These are phyloP conservation scores for Curvularia sp. DNA, from an alignment of 2,329 filamentous ascomycete genomes.

Conservation along the genomic window DNA sequence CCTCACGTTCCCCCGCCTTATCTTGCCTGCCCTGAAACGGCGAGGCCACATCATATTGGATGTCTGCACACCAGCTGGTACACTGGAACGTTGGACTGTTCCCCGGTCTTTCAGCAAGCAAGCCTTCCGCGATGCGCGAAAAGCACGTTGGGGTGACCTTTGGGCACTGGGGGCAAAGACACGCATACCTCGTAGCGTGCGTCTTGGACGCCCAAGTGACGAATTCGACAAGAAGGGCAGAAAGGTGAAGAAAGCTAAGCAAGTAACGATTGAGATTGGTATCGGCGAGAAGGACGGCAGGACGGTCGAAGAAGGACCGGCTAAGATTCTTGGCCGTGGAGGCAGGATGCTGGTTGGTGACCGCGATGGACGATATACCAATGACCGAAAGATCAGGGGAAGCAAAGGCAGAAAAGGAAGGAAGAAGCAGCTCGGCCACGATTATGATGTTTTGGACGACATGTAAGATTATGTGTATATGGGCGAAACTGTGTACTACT, in stretches of 20 bases:
- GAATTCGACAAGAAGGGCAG: conserved; percentile 51
- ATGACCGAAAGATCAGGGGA: conserved; percentile 48
- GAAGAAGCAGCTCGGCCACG: conserved; percentile 32
- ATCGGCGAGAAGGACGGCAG: conserved; percentile 35
- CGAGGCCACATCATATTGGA: conserved; percentile 88
- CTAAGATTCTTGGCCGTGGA: conserved; percentile 21
- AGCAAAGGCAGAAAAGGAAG: conserved; percentile 51
- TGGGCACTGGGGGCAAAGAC: conserved; percentile 97
- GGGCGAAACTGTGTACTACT: conserved; percentile 11
- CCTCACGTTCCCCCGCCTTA: conserved; percentile 76
- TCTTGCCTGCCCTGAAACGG: conserved; percentile 84
- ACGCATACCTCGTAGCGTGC: conserved; percentile 66
- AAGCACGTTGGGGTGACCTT: conserved; percentile 88
- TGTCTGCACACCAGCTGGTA: conserved; percentile 84
- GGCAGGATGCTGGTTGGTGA: conserved; percentile 40
- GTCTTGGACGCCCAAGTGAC: conserved; percentile 61
- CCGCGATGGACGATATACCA: conserved; percentile 38
- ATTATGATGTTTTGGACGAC: conserved; percentile 27
- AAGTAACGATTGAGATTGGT: conserved; percentile 40
- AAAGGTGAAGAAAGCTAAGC: conserved; percentile 43
- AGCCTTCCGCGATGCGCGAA: conserved; percentile 91
- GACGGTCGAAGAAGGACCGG: conserved; percentile 30
- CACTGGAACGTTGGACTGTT: conserved; percentile 92
- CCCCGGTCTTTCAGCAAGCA: conserved; percentile 79
- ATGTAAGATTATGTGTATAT: conserved; percentile 17